Evolutionary conservation across 208 protist genomes (phyloP), one percentile per base, ranked within the genome.

Genomic region (Trypanosoma rangeli): DNA sequence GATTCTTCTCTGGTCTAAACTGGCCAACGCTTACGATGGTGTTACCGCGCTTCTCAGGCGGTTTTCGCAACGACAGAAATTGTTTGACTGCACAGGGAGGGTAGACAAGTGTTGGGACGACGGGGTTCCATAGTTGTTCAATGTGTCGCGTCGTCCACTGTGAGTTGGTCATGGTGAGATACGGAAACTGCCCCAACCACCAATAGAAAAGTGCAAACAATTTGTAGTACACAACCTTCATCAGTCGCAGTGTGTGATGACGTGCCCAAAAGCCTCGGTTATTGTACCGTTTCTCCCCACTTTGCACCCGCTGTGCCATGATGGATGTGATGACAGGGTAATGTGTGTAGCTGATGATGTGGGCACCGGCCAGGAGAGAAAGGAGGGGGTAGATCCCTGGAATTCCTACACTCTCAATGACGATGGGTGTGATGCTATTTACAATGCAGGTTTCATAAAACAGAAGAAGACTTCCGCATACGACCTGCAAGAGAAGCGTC

Each of bases 1-100:
- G 98, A 72, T 99, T 94, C 78, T 99, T 99, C 72, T 99, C 98
- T 8, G 98, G 98, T 13, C 98, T 75, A 69, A 99, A 99, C 73
- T 99, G 98, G 0, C 86, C 96, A 3, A 99, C 85, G 22, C 96
- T 98, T 20, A 99, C 75, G 60, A 99, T 88, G 24, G 78, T 73
- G 50, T 84, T 79, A 10, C 64, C 35, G 35, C 91, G 83, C 57
- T 75, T 64, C 31, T 80, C 66, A 1, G 79, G 57, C 0, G 52
- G 22, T 49, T 86, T 70, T 39, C 80, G 67, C 18, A 70, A 64
- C 0, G 74, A 39, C n/a, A 28, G 48, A 18, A 97, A 84, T 35
- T 85, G 54, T 35, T 49, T 61, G 5, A 85, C 83, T 63, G 97
- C 86, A 79, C 95, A 98, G 0, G 98, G 98, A 37, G 98, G 97